Base-by-base conservation (phyloP, 2,329 filamentous ascomycete species). In the Monilinia fructicola region DNA sequence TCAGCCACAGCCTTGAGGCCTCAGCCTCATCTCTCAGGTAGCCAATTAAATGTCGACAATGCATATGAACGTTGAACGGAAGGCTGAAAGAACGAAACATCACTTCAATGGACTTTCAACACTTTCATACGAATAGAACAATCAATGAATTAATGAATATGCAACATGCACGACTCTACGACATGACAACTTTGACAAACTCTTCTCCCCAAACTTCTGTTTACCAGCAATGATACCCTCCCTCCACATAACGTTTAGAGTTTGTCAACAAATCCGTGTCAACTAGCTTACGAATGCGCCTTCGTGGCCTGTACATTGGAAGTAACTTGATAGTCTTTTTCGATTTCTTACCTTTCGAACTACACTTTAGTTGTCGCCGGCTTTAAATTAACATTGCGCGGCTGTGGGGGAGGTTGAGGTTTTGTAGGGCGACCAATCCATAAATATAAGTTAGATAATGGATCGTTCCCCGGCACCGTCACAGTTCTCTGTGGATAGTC, bases 401-500 rank as follows among this genome's bases (percentile, higher is more conserved):
- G 66, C 48, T 56, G 67, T 63, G 69, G 72, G 69, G 72, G 70
- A 73, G 71, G 70, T 68, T 67, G 71, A 71, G 67, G 67, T 65
- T 66, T n/a, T 35, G 52, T n/a, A 38, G 44, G 26, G 31, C 38
- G 38, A 54, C 52, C 54, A 50, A 66, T 31, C 48, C 14, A 67
- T 54, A 66, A 65, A 64, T 48, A 46, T 48, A 67, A 42, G 40
- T 42, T 42, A 42, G 40, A 73, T 66, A 64, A 80, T 80, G 78
- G 78, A 80, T 50, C 56, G 54, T 69, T 79, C 79, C 66, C 75
- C 79, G 68, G 76, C 79, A 68, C 76, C 77, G 59, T 77, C 78
- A 61, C 78, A 80, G 72, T 77, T 74, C 69, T 84, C 83, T 67
- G 75, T 79, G 64, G 82, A 84, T 73, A 84, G 79, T 76, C 76